These are phyloP conservation scores for Helianthus tuberosus DNA, from an alignment of 129 eudicot species.

Conservation along the genomic window DNA sequence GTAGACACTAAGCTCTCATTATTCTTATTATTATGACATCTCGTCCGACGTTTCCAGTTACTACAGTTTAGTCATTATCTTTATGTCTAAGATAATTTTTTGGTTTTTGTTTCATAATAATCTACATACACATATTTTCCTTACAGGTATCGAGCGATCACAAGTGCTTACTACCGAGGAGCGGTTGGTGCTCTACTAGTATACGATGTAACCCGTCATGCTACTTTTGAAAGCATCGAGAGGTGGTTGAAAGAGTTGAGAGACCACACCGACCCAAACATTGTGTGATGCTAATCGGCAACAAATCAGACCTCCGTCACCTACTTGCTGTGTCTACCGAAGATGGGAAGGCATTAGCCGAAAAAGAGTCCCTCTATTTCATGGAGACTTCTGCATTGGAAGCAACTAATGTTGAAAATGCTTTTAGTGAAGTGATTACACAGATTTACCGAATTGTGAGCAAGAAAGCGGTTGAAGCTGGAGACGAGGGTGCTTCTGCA, in stretches of 20 bases:
- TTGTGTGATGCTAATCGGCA: constrained; percentile 39
- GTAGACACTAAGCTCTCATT: no score
- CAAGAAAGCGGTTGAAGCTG: constrained; percentile 41
- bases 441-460: constrained; percentile 38
- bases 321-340: constrained; percentile 36
- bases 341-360: constrained; percentile 38
- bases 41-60: neutral
- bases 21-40: no score
- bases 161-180: constrained; percentile 46
- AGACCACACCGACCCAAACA: constrained; percentile 44
- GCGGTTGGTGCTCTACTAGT: constrained; percentile 42
- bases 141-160: constrained; percentile 39
- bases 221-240: constrained; percentile 34
- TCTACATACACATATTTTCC: neutral
- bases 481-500: constrained; percentile 31
- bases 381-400: constrained; percentile 47
- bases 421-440: constrained; percentile 41
- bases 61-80: neutral
- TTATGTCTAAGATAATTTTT: neutral
- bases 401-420: constrained; percentile 40
- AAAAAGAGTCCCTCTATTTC: constrained; percentile 38
- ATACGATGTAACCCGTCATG: constrained; percentile 38
- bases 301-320: constrained; percentile 44
- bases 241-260: constrained; percentile 39
- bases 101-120: neutral